Percentiles rank a stretch among this genome's conserved stretches.
These are phyloP conservation scores for Acanthamoeba royreba DNA, from an alignment of 208 protist species.

Conservation along the genomic window DNA sequence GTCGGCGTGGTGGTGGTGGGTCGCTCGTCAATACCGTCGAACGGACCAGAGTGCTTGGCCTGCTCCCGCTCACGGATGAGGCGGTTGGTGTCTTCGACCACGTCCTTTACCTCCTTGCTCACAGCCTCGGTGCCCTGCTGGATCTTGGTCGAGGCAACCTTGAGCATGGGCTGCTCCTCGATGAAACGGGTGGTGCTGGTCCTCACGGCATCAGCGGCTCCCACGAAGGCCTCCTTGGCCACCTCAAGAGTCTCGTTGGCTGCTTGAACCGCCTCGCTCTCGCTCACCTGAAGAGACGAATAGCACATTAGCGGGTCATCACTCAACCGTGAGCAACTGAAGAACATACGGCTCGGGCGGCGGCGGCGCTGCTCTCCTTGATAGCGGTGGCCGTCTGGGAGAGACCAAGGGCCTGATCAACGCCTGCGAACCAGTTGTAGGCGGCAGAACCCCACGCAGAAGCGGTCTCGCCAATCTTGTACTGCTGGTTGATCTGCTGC, in stretches of 20 bases:
- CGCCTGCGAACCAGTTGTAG: not conserved
- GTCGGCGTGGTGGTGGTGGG: not conserved
- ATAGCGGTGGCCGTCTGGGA: slow-evolving; percentile 11
- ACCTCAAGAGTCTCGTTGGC: not conserved
- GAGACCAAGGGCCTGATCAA: slow-evolving; percentile 47
- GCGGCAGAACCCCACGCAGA: not conserved
- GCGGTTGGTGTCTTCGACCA: not conserved
- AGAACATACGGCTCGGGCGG: not conserved
- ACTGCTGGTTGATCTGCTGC: slow-evolving; percentile 28
- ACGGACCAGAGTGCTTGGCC: slow-evolving; percentile 2
- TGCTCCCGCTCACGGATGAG: slow-evolving; percentile 14
- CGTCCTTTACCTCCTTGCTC: slow-evolving; percentile 3
- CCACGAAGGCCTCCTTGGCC: not conserved
- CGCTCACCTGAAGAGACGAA: not conserved
- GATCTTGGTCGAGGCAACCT: slow-evolving; percentile 1
- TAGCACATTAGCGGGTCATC: too few species aligned
- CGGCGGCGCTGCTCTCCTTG: not conserved
- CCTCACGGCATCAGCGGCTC: not conserved
- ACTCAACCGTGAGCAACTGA: not conserved
- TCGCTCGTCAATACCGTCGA: not conserved
- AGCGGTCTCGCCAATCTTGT: slow-evolving; percentile 45
- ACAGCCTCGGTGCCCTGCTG: not conserved
- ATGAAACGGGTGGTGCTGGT: slow-evolving; percentile 20
- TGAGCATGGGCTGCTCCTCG: slow-evolving; percentile 1
- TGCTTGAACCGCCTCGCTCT: not conserved